Conservation (phyloP, 2,329 filamentous ascomycete species). For the Annulohypoxylon truncatum region DNA sequence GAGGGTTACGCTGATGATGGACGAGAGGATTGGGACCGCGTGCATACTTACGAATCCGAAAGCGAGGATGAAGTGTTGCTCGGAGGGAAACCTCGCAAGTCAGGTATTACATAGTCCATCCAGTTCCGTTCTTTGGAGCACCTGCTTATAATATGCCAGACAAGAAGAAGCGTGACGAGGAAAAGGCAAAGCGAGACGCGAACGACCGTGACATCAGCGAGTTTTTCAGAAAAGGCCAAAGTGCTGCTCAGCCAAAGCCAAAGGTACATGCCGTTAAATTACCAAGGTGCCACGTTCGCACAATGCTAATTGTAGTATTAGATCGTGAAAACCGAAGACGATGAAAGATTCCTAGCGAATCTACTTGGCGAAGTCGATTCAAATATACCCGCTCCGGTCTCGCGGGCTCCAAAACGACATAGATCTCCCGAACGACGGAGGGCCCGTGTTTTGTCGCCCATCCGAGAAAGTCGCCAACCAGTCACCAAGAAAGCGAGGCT, state of each 20-base stretch:
- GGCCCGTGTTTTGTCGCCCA: conserved; percentile 82
- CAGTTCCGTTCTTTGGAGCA: background rate
- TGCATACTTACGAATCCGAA: conserved; percentile 74
- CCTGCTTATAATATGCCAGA: conserved; percentile 58
- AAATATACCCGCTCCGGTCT: conserved; percentile 69
- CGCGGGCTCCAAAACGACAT: conserved; percentile 70
- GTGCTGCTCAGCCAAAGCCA: conserved; percentile 75
- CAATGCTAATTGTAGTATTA: conserved; percentile 50
- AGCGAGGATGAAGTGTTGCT: conserved; percentile 73
- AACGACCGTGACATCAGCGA: conserved; percentile 93
- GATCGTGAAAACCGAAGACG: conserved; percentile 84
- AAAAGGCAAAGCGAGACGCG: conserved; percentile 84
- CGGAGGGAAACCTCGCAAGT: conserved; percentile 63
- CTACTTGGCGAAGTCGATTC: conserved; percentile 89
- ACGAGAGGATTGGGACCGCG: conserved; percentile 90
- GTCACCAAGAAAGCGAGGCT: conserved; percentile 68
- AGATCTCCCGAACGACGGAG: conserved; percentile 82
- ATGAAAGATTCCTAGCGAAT: conserved; percentile 86
- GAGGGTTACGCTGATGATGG: conserved; percentile 97
- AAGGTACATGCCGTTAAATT: conserved; percentile 69
- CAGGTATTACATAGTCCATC: conserved; percentile 54
- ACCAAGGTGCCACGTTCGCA: background rate
- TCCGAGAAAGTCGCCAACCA: conserved; percentile 65
- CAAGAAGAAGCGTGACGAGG: conserved; percentile 89
- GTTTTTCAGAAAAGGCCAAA: conserved; percentile 86